Base-by-base conservation (phyloP, 306 rosid species). In the Pyrus pyrifolia region DNA sequence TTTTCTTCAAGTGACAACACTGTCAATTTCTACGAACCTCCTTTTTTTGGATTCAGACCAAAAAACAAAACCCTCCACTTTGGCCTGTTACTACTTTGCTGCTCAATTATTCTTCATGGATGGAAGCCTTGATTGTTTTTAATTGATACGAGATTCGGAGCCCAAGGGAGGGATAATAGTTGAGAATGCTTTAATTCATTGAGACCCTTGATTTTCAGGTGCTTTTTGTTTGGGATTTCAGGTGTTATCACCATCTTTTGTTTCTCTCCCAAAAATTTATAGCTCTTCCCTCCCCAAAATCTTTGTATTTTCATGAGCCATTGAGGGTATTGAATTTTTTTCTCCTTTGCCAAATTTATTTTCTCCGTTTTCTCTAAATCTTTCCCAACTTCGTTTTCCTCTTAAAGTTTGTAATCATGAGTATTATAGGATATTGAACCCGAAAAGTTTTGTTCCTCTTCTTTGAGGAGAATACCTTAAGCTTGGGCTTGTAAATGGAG, bases 61-160 rank as follows among this genome's bases (percentile, higher is more conserved):
- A 15, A 49, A 49, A 49, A 15, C 55, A 15, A 49, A 73, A 65
- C 71, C 71, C 57, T 61, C 75, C 49, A 80, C 60, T 53, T 70
- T 38, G 51, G 76, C 46, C 53, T 78, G 55, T 66, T 67, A 83
- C 76, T 30, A 71, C 84, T 79, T 57, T 33, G 76, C 46, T 60
- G 59, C 75, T 78, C 62, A 45, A 52, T 77, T 15, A 76, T 69
- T 68, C 78, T 76, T 64, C 70, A 64, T 76, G 79, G 66, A 73
- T n/a, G 71, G 38, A 27, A 55, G 68, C 74, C 33, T 70, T 30
- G 79, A 75, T 74, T 31, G 12, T 63, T 46, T 72, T 44, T 30
- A 22, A 6, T 5, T 53, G 38, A 27, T 14, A 38, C 51, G 53
- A 12, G 69, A 12, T 78, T 80, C 58, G 63, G 63, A 57, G 31